These are phyloP conservation scores for Hibiscus trionum DNA, from an alignment of 345 rosid genomes.

Conservation along the genomic window DNA sequence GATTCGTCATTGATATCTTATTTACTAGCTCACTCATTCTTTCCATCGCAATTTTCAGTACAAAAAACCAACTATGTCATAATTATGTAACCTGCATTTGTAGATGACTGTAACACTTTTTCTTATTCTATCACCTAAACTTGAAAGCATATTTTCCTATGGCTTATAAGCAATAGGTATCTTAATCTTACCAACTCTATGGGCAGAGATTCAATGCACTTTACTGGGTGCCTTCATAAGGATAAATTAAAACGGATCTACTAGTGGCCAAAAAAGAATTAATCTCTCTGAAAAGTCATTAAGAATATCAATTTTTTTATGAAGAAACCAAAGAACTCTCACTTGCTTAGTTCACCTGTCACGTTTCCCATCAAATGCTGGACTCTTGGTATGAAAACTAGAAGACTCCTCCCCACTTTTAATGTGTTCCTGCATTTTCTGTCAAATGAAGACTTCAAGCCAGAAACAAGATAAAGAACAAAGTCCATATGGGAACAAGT, in stretches of 20 bases:
- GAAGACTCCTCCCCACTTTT: slow-evolving; percentile 25
- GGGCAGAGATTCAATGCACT: background rate
- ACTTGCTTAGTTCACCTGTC: slow-evolving; percentile 92
- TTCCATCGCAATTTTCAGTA: background rate
- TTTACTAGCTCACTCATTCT: background rate
- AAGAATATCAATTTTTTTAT: slow-evolving; percentile 18
- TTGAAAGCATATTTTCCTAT: background rate
- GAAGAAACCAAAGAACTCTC: slow-evolving; percentile 69
- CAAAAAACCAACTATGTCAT: background rate
- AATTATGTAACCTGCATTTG: background rate
- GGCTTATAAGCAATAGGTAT: background rate
- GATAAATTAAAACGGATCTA: background rate
- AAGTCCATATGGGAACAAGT: background rate
- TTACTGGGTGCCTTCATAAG: background rate
- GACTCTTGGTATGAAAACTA: slow-evolving; percentile 20
- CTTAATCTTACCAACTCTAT: background rate
- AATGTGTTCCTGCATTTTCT: slow-evolving; percentile 53
- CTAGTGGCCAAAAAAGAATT: background rate
- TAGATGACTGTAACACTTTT: background rate
- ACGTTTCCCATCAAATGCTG: slow-evolving; percentile 42
- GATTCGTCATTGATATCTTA: background rate
- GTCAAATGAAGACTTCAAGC: slow-evolving; percentile 19
- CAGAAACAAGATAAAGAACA: slow-evolving; percentile 5
- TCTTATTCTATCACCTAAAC: background rate
- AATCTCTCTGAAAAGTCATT: background rate